These are phyloP conservation scores for Lachancea fermentati DNA, from an alignment of 805 yeast species.

Conservation along the genomic window DNA sequence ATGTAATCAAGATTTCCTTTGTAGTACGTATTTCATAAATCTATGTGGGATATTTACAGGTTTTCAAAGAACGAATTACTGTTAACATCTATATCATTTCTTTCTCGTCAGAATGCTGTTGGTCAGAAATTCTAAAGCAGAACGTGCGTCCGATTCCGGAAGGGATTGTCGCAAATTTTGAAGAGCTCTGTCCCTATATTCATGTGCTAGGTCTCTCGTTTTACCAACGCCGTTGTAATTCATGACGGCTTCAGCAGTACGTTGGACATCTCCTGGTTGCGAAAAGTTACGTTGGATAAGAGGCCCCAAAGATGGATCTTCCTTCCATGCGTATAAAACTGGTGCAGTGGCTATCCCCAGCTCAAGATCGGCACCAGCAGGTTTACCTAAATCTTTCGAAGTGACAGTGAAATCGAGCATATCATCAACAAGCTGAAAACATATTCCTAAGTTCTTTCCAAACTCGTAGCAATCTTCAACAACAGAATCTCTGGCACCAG, in stretches of 20 bases:
- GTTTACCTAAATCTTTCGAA: constrained; percentile 82
- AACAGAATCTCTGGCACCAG: constrained; percentile 72
- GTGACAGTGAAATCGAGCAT: constrained; percentile 92
- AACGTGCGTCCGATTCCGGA: constrained; percentile 86
- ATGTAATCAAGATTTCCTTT: too few species aligned
- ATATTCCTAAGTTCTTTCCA: constrained; percentile 88
- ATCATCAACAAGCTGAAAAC: constrained; percentile 95
- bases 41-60: background rate
- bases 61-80: background rate
- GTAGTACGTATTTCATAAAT: background rate
- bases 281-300: constrained; percentile 79
- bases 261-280: constrained; percentile 75
- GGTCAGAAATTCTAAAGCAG: constrained; percentile 81
- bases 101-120: constrained; percentile 76
- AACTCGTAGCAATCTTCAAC: constrained; percentile 84
- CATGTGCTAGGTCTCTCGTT: constrained; percentile 70
- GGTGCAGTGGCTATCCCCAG: constrained; percentile 97
- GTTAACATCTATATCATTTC: constrained; percentile 40
- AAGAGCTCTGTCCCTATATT: constrained; percentile 72
- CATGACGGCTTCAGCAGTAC: constrained; percentile 70
- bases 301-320: constrained; percentile 77
- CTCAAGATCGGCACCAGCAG: constrained; percentile 91
- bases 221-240: constrained; percentile 67
- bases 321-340: constrained; percentile 88
- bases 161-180: constrained; percentile 55